phyloP scores from a whole-genome alignment of 192 early-diverging fungal species.

The Rhizophagus sp. region DNA sequence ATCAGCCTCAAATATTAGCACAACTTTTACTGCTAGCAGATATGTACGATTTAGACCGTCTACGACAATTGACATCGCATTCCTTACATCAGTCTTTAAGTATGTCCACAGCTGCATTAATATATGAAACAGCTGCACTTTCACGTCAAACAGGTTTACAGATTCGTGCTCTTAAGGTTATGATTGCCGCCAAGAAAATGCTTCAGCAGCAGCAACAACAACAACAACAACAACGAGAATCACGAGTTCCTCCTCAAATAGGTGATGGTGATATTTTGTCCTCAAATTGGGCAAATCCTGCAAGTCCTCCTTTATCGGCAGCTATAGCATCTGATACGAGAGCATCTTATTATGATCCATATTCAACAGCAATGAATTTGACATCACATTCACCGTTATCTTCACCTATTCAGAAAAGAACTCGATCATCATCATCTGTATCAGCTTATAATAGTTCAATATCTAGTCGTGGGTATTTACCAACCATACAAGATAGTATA shows the following conservation, averaged over 20 bases:
- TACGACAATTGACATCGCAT: slow-evolving; percentile 58
- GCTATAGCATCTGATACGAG: not conserved
- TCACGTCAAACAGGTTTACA: slow-evolving; percentile 66
- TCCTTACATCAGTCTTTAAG: slow-evolving; percentile 62
- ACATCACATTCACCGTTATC: not conserved
- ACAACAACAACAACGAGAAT: slow-evolving; percentile 39
- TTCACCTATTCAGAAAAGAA: not conserved
- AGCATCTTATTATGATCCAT: slow-evolving; percentile 27
- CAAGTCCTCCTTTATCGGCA: not conserved
- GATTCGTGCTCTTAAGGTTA: slow-evolving; percentile 52
- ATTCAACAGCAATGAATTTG: slow-evolving; percentile 3
- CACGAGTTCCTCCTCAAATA: not conserved
- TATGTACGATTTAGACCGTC: slow-evolving; percentile 55
- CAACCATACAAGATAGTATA: slow-evolving; percentile 22
- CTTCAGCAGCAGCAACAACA: slow-evolving; percentile 43
- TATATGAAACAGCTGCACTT: slow-evolving; percentile 66
- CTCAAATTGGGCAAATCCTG: not conserved
- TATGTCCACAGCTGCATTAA: slow-evolving; percentile 61
- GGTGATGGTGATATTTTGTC: not conserved
- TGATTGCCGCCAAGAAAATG: slow-evolving; percentile 58
- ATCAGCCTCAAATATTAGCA: slow-evolving; percentile 62
- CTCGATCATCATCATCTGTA: slow-evolving; percentile 18
- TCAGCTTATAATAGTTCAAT: slow-evolving; percentile 1
- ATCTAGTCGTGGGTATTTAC: slow-evolving; percentile 9
- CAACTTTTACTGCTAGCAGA: slow-evolving; percentile 63